Conservation (phyloP, 192 early-diverging fungal genomes). For the Coemansia sp. region DNA sequence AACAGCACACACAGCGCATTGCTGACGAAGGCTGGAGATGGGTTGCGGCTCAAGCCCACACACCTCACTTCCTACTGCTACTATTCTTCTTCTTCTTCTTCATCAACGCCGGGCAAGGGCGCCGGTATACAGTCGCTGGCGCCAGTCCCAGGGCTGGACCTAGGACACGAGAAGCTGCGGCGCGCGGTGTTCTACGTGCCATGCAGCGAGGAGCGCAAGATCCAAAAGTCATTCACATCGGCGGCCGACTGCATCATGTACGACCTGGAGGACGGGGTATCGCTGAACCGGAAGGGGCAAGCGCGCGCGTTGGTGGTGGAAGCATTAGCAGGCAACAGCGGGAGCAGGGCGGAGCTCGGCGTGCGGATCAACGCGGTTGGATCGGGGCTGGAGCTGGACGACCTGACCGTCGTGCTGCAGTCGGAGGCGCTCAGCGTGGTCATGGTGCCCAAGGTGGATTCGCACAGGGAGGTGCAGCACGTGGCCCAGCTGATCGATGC, state of each 20-base stretch:
- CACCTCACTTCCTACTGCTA: too few relatives aligned
- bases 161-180: constrained; percentile 25
- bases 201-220: constrained; percentile 86
- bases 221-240: constrained; percentile 70
- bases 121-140: constrained; percentile 1
- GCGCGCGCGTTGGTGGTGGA: constrained; percentile 73
- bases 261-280: constrained; percentile 92
- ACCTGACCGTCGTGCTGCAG: constrained; percentile 75
- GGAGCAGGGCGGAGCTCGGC: constrained; percentile 63
- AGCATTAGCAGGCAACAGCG: constrained; percentile 57
- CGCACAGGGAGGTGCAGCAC: constrained; percentile 72
- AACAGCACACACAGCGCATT: not conserved
- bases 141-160: constrained; percentile 35
- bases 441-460: constrained; percentile 89
- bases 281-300: constrained; percentile 76
- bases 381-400: constrained; percentile 73
- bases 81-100: not conserved
- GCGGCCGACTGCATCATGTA: constrained; percentile 84
- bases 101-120: not conserved
- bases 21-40: too few relatives aligned
- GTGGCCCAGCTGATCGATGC: constrained; percentile 74
- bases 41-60: not conserved
- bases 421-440: constrained; percentile 67
- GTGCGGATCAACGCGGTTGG: constrained; percentile 90
- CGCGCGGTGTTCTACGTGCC: constrained; percentile 63